Evolutionary conservation across 805 yeast species (phyloP), one percentile per base, ranked within the genome.

Genomic region (Lachancea mirantina): DNA sequence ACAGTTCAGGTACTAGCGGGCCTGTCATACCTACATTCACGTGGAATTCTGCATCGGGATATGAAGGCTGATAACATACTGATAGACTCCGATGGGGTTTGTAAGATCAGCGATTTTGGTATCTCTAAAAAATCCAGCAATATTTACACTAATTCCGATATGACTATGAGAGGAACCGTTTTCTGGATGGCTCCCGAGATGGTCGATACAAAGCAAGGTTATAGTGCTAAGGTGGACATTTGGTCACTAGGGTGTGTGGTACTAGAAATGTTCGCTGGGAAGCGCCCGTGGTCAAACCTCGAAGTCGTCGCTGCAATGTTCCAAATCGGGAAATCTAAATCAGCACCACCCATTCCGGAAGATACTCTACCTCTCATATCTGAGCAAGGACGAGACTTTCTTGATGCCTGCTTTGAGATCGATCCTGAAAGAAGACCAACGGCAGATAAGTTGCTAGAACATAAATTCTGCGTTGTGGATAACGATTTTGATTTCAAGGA

Each of bases 131-230:
- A 77, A 49, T 75, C 85, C 8, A 72, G 77, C 27, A 88, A 92
- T 52, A 84, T 89, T 15, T 89, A 92, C 55, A 78, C 83, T 19
- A 87, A 92, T 55, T 85, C 95, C 4, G 96, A 85, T 35, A 84
- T 88, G 95, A 88, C 96, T 8, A 85, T 84, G 94, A 95, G 94
- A 59, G 99, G 99, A 15, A 88, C 98, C 0, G 85, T 94, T 1
- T 92, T 88, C 57, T 92, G 98, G 98, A 92, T 92, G 98, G 99
- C 99, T 1, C 99, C 99, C 0, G 99, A 92, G 53, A 95, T 94
- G 43, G 87, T 92, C 31, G 89, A 87, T 53, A 85, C 84, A 38
- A 78, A 78, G 43, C 92, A 81, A 53, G 98, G 98, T 1, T 92
- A 92, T 55, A 84, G 94, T 64, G 98, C 98, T 14, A 92, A 92